These are phyloP conservation scores for Urochloa ruziziensis DNA, from an alignment of 176 grass and related monocot genomes.

Conservation along the genomic window DNA sequence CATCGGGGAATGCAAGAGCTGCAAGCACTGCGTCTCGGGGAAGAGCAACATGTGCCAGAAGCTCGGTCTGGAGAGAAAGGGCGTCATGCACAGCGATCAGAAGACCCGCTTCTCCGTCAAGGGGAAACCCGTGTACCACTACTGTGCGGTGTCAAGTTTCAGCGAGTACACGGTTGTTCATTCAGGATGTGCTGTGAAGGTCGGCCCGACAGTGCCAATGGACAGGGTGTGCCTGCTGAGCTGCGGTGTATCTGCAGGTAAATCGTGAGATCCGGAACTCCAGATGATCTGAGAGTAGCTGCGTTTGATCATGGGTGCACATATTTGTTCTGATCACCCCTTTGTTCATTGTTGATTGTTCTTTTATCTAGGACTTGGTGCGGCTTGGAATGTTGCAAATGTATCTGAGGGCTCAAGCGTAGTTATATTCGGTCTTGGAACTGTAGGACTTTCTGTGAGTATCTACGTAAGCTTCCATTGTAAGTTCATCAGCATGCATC, in stretches of 20 bases:
- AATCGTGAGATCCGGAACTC: conserved; percentile 8
- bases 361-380: conserved; percentile 65
- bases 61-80: conserved; percentile 82
- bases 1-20: conserved; percentile 88
- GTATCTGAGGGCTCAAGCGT: conserved; percentile 75
- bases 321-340: background rate
- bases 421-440: conserved; percentile 96
- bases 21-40: conserved; percentile 74
- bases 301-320: background rate
- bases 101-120: conserved; percentile 72
- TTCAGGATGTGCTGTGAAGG: conserved; percentile 78
- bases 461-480: conserved; percentile 8
- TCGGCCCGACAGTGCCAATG: conserved; percentile 56
- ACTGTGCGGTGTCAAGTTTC: conserved; percentile 93
- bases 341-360: conserved; percentile 16
- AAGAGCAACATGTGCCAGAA: conserved; percentile 99
- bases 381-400: conserved; percentile 91
- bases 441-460: conserved; percentile 94
- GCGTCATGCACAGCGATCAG: conserved; percentile 90
- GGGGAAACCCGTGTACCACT: conserved; percentile 71
- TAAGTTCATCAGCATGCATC: conserved; percentile 11
- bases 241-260: conserved; percentile 89
- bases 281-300: background rate
- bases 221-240: conserved; percentile 85
- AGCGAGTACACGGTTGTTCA: conserved; percentile 94